A percentile compares a stretch with the other conserved stretches of the same genome.
These are phyloP conservation scores for Leccinum broughii DNA, from an alignment of 768 basidiomycete species.

Conservation along the genomic window DNA sequence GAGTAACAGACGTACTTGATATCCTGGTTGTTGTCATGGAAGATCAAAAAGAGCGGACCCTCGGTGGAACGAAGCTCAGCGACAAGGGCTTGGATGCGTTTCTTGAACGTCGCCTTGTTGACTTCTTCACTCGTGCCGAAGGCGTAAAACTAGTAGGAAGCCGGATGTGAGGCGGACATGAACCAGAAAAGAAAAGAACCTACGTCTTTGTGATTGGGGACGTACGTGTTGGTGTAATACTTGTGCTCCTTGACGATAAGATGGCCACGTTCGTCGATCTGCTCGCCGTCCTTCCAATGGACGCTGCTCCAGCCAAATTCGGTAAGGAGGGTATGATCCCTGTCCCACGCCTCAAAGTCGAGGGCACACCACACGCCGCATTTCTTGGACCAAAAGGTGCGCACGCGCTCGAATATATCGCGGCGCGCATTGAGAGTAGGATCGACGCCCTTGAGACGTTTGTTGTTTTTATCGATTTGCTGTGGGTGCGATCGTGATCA, in stretches of 20 bases:
- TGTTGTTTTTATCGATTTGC: conserved; percentile 81
- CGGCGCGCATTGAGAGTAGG: conserved; percentile 56
- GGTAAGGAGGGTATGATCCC: conserved; percentile 68
- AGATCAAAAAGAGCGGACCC: conserved; percentile 71
- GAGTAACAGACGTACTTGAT: conserved; percentile 52
- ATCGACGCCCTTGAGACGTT: conserved; percentile 66
- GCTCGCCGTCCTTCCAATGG: conserved; percentile 53
- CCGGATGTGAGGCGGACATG: not conserved
- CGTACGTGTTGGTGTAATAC: conserved; percentile 61
- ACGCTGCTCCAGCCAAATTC: conserved; percentile 80
- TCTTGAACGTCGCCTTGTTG: conserved; percentile 50
- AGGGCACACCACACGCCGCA: conserved; percentile 73
- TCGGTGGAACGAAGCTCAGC: conserved; percentile 37
- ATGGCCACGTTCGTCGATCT: conserved; percentile 54
- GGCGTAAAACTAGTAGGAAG: conserved; percentile 58
- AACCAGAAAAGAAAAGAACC: not conserved
- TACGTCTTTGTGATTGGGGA: conserved; percentile 63
- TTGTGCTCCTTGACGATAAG: conserved; percentile 64
- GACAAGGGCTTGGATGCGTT: conserved; percentile 50
- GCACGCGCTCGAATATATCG: conserved; percentile 65
- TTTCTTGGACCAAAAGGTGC: conserved; percentile 61
- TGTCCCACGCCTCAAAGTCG: conserved; percentile 86
- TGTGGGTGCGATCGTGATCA: conserved; percentile 26
- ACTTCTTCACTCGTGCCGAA: conserved; percentile 66
- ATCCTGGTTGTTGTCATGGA: conserved; percentile 79